Evolutionary conservation across 441 rosid genomes (phyloP), one percentile per base, ranked within the genome.

Genomic region (Omphalea diandra): DNA sequence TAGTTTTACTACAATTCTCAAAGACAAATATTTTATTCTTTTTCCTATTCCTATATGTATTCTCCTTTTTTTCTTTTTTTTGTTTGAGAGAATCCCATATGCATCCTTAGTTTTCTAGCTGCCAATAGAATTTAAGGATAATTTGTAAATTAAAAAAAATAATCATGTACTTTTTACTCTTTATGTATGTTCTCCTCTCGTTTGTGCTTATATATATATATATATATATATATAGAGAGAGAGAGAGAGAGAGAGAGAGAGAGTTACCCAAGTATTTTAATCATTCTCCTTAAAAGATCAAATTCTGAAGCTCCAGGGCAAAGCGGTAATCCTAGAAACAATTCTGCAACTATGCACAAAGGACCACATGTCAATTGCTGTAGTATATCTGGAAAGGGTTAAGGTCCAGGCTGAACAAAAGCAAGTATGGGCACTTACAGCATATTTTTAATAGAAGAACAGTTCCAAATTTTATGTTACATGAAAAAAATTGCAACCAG

Each of bases 341-440:
- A 83, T 76, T 96, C 99, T 20, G 99, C 99, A 12, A 96, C 99
- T 76, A 96, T 91, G 89, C 99, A 96, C 46, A 74, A 94, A 89
- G 79, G 99, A 96, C 99, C 98, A 96, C 99, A 96, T 96, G 82
- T 96, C 99, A 71, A 94, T 94, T 77, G 96, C 87, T 9, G 98
- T 94, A 54, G 98, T 86, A 83, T 96, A 96, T 90, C 99, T 96
- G 68, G 59, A 73, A 68, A 69, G 68, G 66, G 86, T 89, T 81
- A 96, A 87, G 88, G 79, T 73, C 66, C 75, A 77, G 71, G 65
- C 72, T 47, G 53, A 74, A 65, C 36, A 67, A 22, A 54, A 24
- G 29, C 47, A 15, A 26, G 38, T 22, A 66, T 18, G 12, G 29
- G 18, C 36, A 46, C 9, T 47, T 63, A 17, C 6, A 44, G 46